A percentile compares a stretch with the other conserved stretches of the same genome.
Evolutionary conservation across 306 rosid species (phyloP).

Genomic region (Citrullus amarus): DNA sequence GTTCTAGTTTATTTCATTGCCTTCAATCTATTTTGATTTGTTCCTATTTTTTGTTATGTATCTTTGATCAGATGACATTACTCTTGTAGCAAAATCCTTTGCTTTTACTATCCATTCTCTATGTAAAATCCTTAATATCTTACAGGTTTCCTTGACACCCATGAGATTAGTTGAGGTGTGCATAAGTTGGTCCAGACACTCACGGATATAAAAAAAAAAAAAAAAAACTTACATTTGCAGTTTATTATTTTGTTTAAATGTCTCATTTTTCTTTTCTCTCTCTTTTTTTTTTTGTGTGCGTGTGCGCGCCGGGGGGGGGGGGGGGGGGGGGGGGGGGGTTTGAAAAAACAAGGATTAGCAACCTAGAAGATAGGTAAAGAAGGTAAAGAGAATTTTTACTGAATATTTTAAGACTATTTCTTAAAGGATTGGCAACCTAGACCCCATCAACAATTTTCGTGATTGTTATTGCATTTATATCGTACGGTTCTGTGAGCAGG

Average conservation of each 20-base stretch:
- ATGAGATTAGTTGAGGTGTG: too few relatives aligned
- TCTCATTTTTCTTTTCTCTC: too few relatives aligned
- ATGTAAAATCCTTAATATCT: too few relatives aligned
- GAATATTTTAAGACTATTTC: too few relatives aligned
- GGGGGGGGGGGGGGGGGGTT: too few relatives aligned
- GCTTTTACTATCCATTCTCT: neutral
- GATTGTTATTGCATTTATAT: slow-evolving; percentile 8
- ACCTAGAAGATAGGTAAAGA: neutral
- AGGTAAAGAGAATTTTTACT: neutral
- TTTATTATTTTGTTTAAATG: neutral
- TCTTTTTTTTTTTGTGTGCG: too few relatives aligned
- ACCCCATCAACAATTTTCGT: neutral
- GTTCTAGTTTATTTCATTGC: neutral
- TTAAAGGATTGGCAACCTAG: neutral
- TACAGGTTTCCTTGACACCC: too few relatives aligned
- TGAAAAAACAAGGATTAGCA: too few relatives aligned
- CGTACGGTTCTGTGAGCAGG: slow-evolving; percentile 24
- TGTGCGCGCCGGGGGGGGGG: too few relatives aligned
- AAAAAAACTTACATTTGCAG: neutral
- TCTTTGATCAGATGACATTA: neutral
- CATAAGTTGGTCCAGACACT: too few relatives aligned
- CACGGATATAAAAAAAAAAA: too few relatives aligned
- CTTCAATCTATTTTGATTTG: neutral
- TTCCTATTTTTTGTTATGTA: neutral
- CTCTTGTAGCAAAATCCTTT: neutral